Evolutionary conservation across 1,284 basidiomycete genomes (phyloP).

Genomic region (Cryptococcus sp.): DNA sequence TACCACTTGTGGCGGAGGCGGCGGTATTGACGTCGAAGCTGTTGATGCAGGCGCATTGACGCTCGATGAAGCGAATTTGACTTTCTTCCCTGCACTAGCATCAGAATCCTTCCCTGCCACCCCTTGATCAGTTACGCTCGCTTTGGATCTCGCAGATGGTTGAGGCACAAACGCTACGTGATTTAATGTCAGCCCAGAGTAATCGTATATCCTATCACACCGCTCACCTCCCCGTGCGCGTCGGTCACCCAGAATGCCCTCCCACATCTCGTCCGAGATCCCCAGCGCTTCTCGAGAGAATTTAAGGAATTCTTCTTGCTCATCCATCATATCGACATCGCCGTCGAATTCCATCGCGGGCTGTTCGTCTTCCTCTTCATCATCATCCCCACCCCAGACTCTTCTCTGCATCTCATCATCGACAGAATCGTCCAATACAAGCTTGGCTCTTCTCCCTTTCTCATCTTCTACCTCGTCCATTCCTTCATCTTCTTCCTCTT

Average conservation of each 20-base stretch:
- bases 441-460: conserved; percentile 24
- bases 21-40: neutral
- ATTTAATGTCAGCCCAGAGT: no score
- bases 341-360: conserved; percentile 21
- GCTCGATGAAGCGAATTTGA: conserved; percentile 7
- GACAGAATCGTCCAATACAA: conserved; percentile 65
- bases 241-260: conserved; percentile 73
- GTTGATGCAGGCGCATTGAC: neutral
- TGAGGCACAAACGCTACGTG: neutral
- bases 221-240: conserved; percentile 63
- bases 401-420: conserved; percentile 80
- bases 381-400: conserved; percentile 73
- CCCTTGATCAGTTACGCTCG: neutral
- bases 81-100: conserved; percentile 7
- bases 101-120: neutral
- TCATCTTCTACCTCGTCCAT: conserved; percentile 32
- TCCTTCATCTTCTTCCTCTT: conserved; percentile 25
- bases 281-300: conserved; percentile 88
- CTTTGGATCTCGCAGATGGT: conserved; percentile 1
- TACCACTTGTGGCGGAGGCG: neutral
- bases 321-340: conserved; percentile 57
- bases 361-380: conserved; percentile 17
- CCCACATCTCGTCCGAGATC: conserved; percentile 79
- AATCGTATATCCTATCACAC: no score
- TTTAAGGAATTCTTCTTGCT: conserved; percentile 87